Base-by-base conservation (phyloP, 306 rosid species). In the Rosa lucieae region DNA sequence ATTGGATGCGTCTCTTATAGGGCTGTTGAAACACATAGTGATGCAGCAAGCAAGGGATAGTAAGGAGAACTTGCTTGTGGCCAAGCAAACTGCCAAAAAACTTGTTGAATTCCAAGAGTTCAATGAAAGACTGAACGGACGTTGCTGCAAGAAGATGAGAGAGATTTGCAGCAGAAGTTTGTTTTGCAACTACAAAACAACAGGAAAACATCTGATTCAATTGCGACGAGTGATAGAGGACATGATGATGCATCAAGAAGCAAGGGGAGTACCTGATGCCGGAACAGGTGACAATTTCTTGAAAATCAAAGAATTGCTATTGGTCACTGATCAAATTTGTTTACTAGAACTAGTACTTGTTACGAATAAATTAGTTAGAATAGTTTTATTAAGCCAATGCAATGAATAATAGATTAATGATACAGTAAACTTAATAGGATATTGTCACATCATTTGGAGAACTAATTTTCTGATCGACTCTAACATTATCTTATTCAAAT, bases 1-100 rank as follows among this genome's bases (percentile, higher is more conserved):
- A 32, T 14, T 63, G n/a, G 69, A 63, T 14, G 43, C 43, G 69
- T 63, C 69, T 63, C 43, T 63, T 1, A 63, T 14, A 63, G 68
- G 68, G 68, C 42, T 63, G 10, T 63, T 63, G 20, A 63, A 12
- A 14, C 68, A 63, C 6, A 0, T 29, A 32, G 20, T 63, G 10
- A 63, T 63, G 42, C 68, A 63, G 43, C 68, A 63, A 63, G 68
- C 43, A 14, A 29, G 68, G 43, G 68, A 63, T 63, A 14, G 26
- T 5, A 63, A 63, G 42, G 68, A 63, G 68, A 63, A 63, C 68
- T 63, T 63, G 68, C 10, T 63, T 6, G 20, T 63, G 43, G 68
- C 9, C 9, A 63, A 32, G 68, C n/a, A 63, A 63, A 63, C 68
- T 15, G 68, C 68, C 17, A 1, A 29, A 32, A 42, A 12, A 11